phyloP scores from a whole-genome alignment of 2,329 filamentous ascomycete genomes.

The Berkeleyomyces rouxiae region DNA sequence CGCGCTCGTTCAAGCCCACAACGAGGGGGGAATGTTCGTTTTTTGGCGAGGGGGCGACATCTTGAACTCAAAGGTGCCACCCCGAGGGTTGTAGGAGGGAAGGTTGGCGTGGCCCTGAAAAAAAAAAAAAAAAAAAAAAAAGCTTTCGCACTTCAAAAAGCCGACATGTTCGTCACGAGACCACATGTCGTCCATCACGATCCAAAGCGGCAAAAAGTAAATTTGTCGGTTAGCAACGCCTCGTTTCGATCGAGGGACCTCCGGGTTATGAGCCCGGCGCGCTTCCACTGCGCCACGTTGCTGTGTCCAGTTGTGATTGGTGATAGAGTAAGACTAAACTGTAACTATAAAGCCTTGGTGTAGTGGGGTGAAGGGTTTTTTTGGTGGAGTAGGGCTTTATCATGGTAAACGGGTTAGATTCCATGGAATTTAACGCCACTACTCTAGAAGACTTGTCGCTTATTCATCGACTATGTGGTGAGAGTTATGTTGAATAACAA shows the following conservation, averaged over 20 bases:
- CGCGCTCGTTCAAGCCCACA: no score
- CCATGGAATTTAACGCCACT: no score
- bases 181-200: no score
- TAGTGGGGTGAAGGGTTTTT: background rate
- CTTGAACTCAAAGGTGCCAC: no score
- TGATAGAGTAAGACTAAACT: no score
- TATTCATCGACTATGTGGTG: background rate
- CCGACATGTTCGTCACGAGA: no score
- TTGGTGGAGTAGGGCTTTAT: background rate
- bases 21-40: no score
- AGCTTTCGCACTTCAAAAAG: no score
- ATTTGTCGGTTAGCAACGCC: conserved; percentile 3
- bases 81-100: no score
- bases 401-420: no score
- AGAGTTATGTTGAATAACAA: background rate
- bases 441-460: no score
- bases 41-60: no score
- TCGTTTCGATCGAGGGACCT: conserved; percentile 14
- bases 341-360: background rate
- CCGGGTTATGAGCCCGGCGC: conserved; percentile 14
- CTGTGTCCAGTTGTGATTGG: background rate
- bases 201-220: background rate
- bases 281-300: conserved; percentile 15
- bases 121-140: background rate
- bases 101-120: background rate